phyloP scores from a whole-genome alignment of 345 rosid genomes.

The Hibiscus trionum region DNA sequence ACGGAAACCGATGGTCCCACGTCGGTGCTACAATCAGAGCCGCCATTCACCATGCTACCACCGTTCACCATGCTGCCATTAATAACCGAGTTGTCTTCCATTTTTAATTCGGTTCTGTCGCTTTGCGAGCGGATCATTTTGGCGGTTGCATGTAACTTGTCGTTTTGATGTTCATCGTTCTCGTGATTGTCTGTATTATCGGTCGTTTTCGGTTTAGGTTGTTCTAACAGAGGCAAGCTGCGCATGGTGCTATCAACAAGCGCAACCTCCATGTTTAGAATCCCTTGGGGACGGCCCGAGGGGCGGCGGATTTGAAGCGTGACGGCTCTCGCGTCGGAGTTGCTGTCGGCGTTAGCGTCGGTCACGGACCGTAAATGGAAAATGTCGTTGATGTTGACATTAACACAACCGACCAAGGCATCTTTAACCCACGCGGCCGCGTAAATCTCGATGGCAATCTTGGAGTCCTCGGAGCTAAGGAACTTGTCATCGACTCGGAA shows the following conservation, averaged over 20 bases:
- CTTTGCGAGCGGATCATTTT: slow-evolving; percentile 56
- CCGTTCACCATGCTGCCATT: neutral
- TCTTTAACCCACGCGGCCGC: slow-evolving; percentile 87
- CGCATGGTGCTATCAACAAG: slow-evolving; percentile 59
- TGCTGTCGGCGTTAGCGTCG: slow-evolving; percentile 19
- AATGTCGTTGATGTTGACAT: slow-evolving; percentile 49
- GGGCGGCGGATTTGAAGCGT: slow-evolving; percentile 65
- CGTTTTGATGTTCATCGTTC: neutral
- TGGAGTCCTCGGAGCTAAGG: slow-evolving; percentile 43
- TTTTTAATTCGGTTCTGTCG: slow-evolving; percentile 50
- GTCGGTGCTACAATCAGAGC: slow-evolving; percentile 45
- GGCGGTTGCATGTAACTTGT: neutral
- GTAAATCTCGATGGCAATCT: slow-evolving; percentile 66
- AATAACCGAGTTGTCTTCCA: slow-evolving; percentile 16
- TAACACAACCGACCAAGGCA: slow-evolving; percentile 56
- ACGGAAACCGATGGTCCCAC: slow-evolving; percentile 94
- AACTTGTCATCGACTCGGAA: slow-evolving; percentile 67
- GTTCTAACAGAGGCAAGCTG: slow-evolving; percentile 53
- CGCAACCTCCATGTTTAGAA: slow-evolving; percentile 62
- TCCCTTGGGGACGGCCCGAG: slow-evolving; percentile 86
- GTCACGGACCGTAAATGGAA: slow-evolving; percentile 23
- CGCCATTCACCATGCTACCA: slow-evolving; percentile 45
- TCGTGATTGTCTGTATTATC: neutral
- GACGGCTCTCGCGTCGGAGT: slow-evolving; percentile 31
- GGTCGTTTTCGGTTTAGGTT: neutral